phyloP scores from a whole-genome alignment of 257 asterid species.

The Plectranthus barbatus region DNA sequence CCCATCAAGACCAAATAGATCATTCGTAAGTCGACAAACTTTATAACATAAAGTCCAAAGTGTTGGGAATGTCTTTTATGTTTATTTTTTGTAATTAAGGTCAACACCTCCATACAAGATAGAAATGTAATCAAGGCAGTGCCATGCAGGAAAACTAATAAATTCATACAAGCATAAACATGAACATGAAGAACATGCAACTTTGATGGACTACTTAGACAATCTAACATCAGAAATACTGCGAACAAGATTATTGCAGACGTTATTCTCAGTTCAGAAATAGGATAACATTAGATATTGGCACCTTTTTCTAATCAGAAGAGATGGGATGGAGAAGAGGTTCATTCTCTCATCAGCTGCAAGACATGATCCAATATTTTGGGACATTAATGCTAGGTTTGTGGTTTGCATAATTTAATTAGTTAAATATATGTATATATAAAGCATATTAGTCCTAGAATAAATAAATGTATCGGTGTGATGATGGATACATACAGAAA shows the following conservation, averaged over 20 bases:
- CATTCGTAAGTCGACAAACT: not conserved
- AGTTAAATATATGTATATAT: no score
- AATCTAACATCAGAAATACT: conserved; percentile 1
- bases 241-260: not conserved
- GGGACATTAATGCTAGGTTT: not conserved
- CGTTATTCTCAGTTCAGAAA: not conserved
- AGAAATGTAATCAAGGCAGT: not conserved
- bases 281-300: not conserved
- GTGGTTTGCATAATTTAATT: no score
- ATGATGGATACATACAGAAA: no score
- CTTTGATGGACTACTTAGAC: not conserved
- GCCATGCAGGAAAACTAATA: not conserved
- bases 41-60: not conserved
- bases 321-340: not conserved
- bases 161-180: not conserved
- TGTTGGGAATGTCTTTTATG: not conserved
- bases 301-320: not conserved
- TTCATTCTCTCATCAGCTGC: not conserved
- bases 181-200: not conserved
- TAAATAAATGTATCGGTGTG: no score
- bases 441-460: no score
- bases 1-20: not conserved
- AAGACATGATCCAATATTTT: not conserved
- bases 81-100: not conserved
- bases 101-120: not conserved